Percentiles rank a stretch among this genome's conserved stretches.
phyloP scores from a whole-genome alignment of 73 alveolate species.

The Blepharisma stoltei region DNA sequence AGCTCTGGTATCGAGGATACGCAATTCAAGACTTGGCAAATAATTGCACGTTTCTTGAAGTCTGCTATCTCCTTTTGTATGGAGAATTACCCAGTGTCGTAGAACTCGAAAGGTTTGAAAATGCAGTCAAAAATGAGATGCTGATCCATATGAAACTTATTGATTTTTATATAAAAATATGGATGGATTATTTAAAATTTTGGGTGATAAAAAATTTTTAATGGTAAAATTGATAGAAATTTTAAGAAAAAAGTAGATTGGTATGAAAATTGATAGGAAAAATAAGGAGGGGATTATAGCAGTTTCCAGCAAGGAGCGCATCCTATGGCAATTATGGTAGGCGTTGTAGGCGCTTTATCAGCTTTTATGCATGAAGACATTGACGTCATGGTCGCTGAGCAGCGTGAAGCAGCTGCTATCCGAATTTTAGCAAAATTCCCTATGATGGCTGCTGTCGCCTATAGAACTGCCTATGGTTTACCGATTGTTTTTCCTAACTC shows the following conservation, averaged over 20 bases:
- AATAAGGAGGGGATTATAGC: too few species aligned
- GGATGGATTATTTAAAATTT: too few species aligned
- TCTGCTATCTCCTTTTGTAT: conserved; percentile 71
- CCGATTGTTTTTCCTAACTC: conserved; percentile 81
- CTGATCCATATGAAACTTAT: conserved; percentile 75
- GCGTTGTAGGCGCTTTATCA: conserved; percentile 80
- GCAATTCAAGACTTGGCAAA: conserved; percentile 70
- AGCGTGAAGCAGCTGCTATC: conserved; percentile 71
- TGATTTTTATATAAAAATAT: too few species aligned
- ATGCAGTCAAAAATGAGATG: conserved; percentile 70
- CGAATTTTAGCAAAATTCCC: conserved; percentile 82
- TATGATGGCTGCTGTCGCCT: conserved; percentile 78
- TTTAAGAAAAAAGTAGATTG: too few species aligned
- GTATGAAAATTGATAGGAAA: too few species aligned
- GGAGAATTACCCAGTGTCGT: conserved; percentile 75
- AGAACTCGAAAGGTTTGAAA: conserved; percentile 51
- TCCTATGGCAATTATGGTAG: conserved; percentile 84
- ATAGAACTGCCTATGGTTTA: conserved; percentile 74
- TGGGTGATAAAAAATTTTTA: too few species aligned
- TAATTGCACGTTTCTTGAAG: conserved; percentile 73
- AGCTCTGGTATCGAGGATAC: conserved; percentile 84
- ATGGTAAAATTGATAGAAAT: too few species aligned
- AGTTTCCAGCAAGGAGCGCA: conserved; percentile 75
- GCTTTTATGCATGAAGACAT: conserved; percentile 63
- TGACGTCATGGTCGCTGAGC: conserved; percentile 62